Evolutionary conservation across 2,329 filamentous ascomycete species (phyloP), one percentile per base, ranked within the genome.

Genomic region (Phialophora macrospora): DNA sequence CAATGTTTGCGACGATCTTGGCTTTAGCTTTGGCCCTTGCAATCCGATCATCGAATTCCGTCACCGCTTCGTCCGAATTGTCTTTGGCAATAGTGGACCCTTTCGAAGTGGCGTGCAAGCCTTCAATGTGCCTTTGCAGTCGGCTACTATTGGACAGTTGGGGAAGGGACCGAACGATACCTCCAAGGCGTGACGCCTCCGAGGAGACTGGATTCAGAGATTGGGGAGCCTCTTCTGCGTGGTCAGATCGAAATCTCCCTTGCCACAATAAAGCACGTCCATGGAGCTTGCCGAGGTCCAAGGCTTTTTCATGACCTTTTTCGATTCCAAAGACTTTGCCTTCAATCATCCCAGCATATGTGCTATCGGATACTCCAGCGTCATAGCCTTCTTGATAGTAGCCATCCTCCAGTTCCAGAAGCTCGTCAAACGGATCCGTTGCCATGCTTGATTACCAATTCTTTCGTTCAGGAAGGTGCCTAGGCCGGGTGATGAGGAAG

Each of bases 271-370:
- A 80, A 14, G 92, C 88, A 73, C 88, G 89, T 52, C 92, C 91
- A 72, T 94, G 89, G 34, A 98, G 79, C 65, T 85, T 84, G 2
- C 94, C 94, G 76, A 92, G 86, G 68, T 92, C 89, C 49, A 90
- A 75, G 74, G 96, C 97, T 79, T 97, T 98, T 73, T 97, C 92
- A 73, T 95, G 98, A 0, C 93, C 94, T 70, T 93, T 95, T 76
- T 96, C 90, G 49, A 98, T 86, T 0, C 94, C 95, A 75, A 98
- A 92, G 22, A 92, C 87, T 59, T 93, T 90, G 67, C 95, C 95
- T 83, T 99, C 95, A 70, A 92, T 87, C 64, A 89, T 88, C 46
- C 95, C 95, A 34, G 91, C 89, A 65, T 85, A 84, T 48, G 87
- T 82, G 66, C 95, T 95, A 78, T 97, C 94, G 48, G 83, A 80